Percentiles rank a stretch among this genome's conserved stretches.
phyloP scores from a whole-genome alignment of 352 stramenopile species.

The Phytophthora sp. region DNA sequence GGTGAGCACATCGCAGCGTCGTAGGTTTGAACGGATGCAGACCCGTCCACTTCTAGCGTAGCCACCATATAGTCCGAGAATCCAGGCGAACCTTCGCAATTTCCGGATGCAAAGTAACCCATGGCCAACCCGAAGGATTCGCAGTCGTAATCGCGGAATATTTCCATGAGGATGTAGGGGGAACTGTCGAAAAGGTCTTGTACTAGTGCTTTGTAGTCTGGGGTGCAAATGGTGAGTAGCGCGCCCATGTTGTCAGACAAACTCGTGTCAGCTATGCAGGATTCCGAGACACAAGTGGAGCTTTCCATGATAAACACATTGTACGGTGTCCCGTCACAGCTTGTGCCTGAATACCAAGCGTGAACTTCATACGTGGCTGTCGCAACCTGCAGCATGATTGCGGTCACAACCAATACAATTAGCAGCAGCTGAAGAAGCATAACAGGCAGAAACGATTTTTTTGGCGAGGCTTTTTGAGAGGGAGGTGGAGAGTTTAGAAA shows the following conservation, averaged over 20 bases:
- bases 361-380: neutral
- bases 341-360: constrained; percentile 1
- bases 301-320: constrained; percentile 12
- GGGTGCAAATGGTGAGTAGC: constrained; percentile 4
- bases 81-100: constrained; percentile 12
- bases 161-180: neutral
- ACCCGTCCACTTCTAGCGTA: constrained; percentile 2
- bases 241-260: neutral
- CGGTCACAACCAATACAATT: neutral
- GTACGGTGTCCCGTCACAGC: constrained; percentile 1
- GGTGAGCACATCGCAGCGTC: neutral
- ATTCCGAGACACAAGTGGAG: neutral
- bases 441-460: too few relatives aligned
- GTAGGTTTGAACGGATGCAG: neutral
- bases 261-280: neutral
- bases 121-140: neutral
- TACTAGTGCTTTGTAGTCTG: constrained; percentile 3
- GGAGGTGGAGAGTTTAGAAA: neutral
- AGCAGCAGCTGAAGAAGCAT: neutral
- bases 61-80: neutral
- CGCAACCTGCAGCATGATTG: neutral
- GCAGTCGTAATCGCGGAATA: constrained; percentile 1
- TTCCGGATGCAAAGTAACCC: constrained; percentile 8
- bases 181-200: constrained; percentile 11
- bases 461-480: neutral